These are phyloP conservation scores for Cyberlindnera petersonii DNA, from an alignment of 805 yeast species.

Conservation along the genomic window DNA sequence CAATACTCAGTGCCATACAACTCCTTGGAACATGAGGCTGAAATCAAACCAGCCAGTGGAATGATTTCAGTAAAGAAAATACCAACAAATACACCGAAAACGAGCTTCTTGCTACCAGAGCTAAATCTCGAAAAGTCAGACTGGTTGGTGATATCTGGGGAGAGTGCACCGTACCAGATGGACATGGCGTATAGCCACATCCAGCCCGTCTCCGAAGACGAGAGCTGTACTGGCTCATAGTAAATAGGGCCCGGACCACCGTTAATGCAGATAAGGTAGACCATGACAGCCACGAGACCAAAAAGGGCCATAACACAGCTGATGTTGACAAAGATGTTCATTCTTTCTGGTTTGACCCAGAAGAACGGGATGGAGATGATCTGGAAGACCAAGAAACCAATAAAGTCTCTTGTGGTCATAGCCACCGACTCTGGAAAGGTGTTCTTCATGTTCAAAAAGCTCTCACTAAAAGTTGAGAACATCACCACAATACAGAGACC, in stretches of 20 bases:
- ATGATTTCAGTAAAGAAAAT: conserved; percentile 35
- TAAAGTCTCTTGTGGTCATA: conserved; percentile 39
- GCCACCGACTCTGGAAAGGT: conserved; percentile 35
- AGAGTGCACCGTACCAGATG: conserved; percentile 38
- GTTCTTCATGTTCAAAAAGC: conserved; percentile 34
- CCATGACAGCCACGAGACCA: conserved; percentile 39
- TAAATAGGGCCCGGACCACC: conserved; percentile 36
- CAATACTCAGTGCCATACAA: conserved; percentile 36
- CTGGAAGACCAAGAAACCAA: conserved; percentile 44
- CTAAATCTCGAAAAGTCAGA: conserved; percentile 41
- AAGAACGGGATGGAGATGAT: conserved; percentile 39
- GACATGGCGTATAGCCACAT: conserved; percentile 39
- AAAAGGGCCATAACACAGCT: conserved; percentile 36
- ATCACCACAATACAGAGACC: conserved; percentile 37
- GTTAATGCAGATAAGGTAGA: conserved; percentile 31
- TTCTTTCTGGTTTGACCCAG: conserved; percentile 41
- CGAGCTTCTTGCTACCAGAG: conserved; percentile 24
- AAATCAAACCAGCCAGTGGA: conserved; percentile 37
- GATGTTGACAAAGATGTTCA: conserved; percentile 34
- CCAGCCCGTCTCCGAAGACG: conserved; percentile 33
- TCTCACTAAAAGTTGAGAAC: conserved; percentile 34
- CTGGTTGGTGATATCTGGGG: conserved; percentile 38
- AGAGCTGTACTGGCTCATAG: conserved; percentile 25
- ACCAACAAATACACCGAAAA: conserved; percentile 31
- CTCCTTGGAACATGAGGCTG: conserved; percentile 33